These are phyloP conservation scores for Draba incana DNA, from an alignment of 345 rosid genomes.

Conservation along the genomic window DNA sequence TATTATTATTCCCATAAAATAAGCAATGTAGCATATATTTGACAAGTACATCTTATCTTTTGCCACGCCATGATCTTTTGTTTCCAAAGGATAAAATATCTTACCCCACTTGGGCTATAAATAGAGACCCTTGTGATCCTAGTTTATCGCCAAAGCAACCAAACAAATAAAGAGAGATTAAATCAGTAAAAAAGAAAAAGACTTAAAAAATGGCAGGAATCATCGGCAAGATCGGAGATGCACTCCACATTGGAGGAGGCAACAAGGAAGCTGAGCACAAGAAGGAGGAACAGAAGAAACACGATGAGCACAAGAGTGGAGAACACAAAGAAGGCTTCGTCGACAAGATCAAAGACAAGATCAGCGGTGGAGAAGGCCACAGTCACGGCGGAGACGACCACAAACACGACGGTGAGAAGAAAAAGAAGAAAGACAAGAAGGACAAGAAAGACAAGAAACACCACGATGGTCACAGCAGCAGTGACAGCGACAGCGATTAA, in stretches of 20 bases:
- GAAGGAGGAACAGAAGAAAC: slow-evolving; percentile 44
- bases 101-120: slow-evolving; percentile 21
- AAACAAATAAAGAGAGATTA: slow-evolving; percentile 12
- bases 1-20: too few species aligned
- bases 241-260: slow-evolving; percentile 68
- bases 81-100: slow-evolving; percentile 3
- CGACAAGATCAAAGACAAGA: slow-evolving; percentile 48
- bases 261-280: slow-evolving; percentile 46
- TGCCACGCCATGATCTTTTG: background rate
- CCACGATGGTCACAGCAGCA: slow-evolving; percentile 49
- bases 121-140: slow-evolving; percentile 27
- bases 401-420: slow-evolving; percentile 40
- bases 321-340: slow-evolving; percentile 56
- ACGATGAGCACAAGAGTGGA: slow-evolving; percentile 42
- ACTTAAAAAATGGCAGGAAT: slow-evolving; percentile 54
- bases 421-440: slow-evolving; percentile 56
- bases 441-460: slow-evolving; percentile 43
- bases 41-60: slow-evolving; percentile 27
- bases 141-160: slow-evolving; percentile 15
- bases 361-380: slow-evolving; percentile 48
- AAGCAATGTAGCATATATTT: background rate
- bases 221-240: slow-evolving; percentile 63
- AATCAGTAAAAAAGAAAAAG: background rate
- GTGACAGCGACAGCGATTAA: slow-evolving; percentile 68
- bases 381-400: slow-evolving; percentile 29